Base-by-base conservation (phyloP, 2,329 filamentous ascomycete genomes). In the Bimuria novae-zelandiae region DNA sequence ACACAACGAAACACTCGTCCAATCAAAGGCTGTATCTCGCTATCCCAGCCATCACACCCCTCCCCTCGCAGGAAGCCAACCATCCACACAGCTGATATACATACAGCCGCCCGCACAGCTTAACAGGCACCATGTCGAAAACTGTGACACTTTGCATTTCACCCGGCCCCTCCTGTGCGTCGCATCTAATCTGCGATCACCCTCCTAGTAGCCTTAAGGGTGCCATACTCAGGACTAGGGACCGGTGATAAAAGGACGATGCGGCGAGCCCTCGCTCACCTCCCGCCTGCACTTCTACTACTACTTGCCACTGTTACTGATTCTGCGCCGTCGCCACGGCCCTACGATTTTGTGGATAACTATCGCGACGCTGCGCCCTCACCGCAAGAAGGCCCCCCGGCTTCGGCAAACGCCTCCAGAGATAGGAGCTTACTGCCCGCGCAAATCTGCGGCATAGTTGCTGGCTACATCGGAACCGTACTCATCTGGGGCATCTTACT, bases 391-490 rank as follows among this genome's bases (percentile, higher is more conserved):
- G 64, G 65, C 16, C 63, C 67, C 40, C 65, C 69, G 45, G 62
- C 63, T 33, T 64, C 70, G 8, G 51, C 56, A 30, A 44, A 68
- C 64, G 69, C 69, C 16, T 55, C 63, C 22, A 61, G 66, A 61
- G 61, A 74, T 61, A 68, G 58, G 58, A 75, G 81, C 16, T 84
- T 88, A 51, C 83, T 97, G 19, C 90, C 92, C 16, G 87, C 85
- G 54, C 88, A 97, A 74, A 87, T 97, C 62, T 88, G 89, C 59
- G 90, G 87, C 61, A 89, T 97, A 55, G 82, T 93, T 54, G 91
- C 87, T 56, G 87, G 89, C 54, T 97, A 97, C 84, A 81, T 92
- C 53, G 73, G 90, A 55, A 89, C 86, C 30, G 81, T 95, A 68
- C 80, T 91, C 65, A 74, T 94, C 64, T 84, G 94, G 64, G 87